phyloP scores from a whole-genome alignment of 1,139 yeast species.

The Magnusiomyces magnusii region DNA sequence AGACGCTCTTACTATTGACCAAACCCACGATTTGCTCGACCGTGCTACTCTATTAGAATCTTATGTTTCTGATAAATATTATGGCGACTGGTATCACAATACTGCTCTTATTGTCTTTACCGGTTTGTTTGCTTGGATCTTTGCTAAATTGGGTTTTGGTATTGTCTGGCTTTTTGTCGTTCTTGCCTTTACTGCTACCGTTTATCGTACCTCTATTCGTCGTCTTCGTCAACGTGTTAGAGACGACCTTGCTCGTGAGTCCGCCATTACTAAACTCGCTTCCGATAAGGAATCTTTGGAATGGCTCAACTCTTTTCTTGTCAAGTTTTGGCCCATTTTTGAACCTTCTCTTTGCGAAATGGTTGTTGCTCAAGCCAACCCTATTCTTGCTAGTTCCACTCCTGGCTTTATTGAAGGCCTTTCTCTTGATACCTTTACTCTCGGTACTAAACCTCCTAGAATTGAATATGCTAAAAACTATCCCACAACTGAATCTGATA shows the following conservation, averaged over 20 bases:
- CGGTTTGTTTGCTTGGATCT: conserved; percentile 63
- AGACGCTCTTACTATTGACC: conserved; percentile 46
- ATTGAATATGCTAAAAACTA: conserved; percentile 83
- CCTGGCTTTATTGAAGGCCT: conserved; percentile 77
- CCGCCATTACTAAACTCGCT: conserved; percentile 71
- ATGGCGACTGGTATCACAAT: conserved; percentile 96
- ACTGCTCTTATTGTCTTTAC: conserved; percentile 60
- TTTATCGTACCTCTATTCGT: conserved; percentile 77
- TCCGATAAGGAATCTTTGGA: conserved; percentile 89
- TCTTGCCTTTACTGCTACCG: conserved; percentile 49
- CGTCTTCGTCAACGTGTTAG: conserved; percentile 67
- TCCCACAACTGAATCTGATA: conserved; percentile 79
- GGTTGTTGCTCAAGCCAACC: conserved; percentile 78
- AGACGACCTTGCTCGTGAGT: conserved; percentile 78
- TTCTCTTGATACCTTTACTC: conserved; percentile 82
- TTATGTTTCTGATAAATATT: conserved; percentile 59
- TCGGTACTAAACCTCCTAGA: conserved; percentile 94
- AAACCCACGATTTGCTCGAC: conserved; percentile 61
- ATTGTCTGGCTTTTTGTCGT: conserved; percentile 75
- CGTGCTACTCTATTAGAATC: conserved; percentile 64
- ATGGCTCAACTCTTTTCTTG: conserved; percentile 83
- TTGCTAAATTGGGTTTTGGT: conserved; percentile 72
- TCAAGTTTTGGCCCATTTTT: conserved; percentile 82
- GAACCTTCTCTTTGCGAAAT: conserved; percentile 89
- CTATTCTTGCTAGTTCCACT: conserved; percentile 60